Percentiles rank a stretch among this genome's conserved stretches.
Conservation (phyloP, 2,329 filamentous ascomycete species). For the Diplocarpon mali region DNA sequence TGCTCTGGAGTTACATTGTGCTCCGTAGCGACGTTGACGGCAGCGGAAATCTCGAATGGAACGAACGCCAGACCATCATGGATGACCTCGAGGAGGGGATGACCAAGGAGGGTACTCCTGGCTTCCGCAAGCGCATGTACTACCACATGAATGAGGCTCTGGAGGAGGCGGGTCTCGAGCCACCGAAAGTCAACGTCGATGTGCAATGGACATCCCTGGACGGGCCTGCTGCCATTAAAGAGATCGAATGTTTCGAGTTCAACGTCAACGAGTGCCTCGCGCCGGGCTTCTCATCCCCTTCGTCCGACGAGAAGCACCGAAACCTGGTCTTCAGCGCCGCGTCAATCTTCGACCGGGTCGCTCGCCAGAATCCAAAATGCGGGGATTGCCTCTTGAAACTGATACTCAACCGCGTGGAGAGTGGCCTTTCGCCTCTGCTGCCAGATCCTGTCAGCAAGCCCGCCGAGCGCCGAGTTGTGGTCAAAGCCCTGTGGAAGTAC, state of each 20-base stretch:
- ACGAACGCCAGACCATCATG: constrained; percentile 30
- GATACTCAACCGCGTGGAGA: constrained; percentile 27
- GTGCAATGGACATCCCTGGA: constrained; percentile 33
- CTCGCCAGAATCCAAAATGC: constrained; percentile 30
- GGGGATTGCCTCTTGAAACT: constrained; percentile 34
- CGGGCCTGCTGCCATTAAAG: constrained; percentile 31
- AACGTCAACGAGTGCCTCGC: constrained; percentile 32
- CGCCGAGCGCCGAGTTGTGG: constrained; percentile 26
- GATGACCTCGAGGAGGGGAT: constrained; percentile 29
- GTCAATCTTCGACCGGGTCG: constrained; percentile 30
- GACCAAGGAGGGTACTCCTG: constrained; percentile 25
- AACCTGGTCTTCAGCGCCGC: constrained; percentile 31
- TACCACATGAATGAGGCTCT: constrained; percentile 29
- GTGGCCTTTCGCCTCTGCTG: constrained; percentile 30
- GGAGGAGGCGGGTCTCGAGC: constrained; percentile 29
- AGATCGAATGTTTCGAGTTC: constrained; percentile 32
- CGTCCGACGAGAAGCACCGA: constrained; percentile 27
- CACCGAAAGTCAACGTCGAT: constrained; percentile 32
- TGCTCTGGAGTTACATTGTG: constrained; percentile 35
- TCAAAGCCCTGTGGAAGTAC: constrained; percentile 32
- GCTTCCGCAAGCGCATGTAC: constrained; percentile 30
- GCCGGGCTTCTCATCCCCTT: constrained; percentile 30
- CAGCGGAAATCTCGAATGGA: constrained; percentile 32
- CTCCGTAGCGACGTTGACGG: constrained; percentile 29
- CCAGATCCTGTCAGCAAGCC: constrained; percentile 26